Evolutionary conservation across 805 yeast species (phyloP), one percentile per base, ranked within the genome.

Genomic region (Yarrowia osloensis): DNA sequence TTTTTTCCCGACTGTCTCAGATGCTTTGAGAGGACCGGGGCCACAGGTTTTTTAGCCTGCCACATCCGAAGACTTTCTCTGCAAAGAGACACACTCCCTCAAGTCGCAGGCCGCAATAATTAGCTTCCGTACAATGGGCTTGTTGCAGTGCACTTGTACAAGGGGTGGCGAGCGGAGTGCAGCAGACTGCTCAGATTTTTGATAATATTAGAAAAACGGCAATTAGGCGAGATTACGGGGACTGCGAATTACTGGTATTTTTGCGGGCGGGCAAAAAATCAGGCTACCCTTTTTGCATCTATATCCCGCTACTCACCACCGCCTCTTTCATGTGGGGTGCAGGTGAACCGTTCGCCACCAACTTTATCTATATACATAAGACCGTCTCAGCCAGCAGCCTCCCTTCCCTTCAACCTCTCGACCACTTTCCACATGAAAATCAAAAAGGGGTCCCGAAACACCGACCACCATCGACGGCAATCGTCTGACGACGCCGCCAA

Each of bases 401-500:
- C 22, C 3, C 13, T 15, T 21, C 19, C 28, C 24, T 5, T n/a
- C 24, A 22, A 2, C 40, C 40, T 15, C 13, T 37, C 12, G 24
- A 17, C 33, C 35, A 46, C 52, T 7, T 7, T 15, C 6, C 4
- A 19, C 22, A 54, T 54, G 61, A 54, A 54, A 24, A 54, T 54
- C 61, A 35, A 54, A n/a, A 54, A 54, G 61, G 61, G 61, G 42
- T 22, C 61, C 61, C 17, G n/a, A 35, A 35, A 8, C n/a, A n/a
- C n/a, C 31, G 44, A 35, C 17, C 31, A 21, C 33, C 44, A 54
- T 17, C 33, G 61, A 11, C 61, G 61, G n/a, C 61, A 54, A 28
- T 54, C 44, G n/a, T 54, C 61, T 22, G 44, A 35, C 44, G 61
- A 54, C 33, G 61, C 61, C n/a, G 44, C 21, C 61, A 22, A 54